Percentiles rank a stretch among this genome's conserved stretches.
phyloP scores from a whole-genome alignment of 345 rosid genomes.

The Excoecaria cochinchinensis region DNA sequence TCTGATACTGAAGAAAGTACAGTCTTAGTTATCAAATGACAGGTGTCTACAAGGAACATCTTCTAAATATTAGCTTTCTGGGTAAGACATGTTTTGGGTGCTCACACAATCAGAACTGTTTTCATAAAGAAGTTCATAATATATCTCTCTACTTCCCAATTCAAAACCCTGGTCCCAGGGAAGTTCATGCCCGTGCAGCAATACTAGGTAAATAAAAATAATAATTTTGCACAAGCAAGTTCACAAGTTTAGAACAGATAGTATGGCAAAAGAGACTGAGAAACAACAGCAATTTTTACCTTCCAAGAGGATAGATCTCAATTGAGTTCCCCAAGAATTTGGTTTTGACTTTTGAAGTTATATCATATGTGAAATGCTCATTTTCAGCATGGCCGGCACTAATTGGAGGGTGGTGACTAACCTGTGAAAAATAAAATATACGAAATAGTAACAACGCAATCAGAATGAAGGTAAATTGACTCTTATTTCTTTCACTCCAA shows the following conservation, averaged over 20 bases:
- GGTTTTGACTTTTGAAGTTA: slow-evolving; percentile 85
- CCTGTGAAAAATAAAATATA: slow-evolving; percentile 35
- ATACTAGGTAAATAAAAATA: neutral
- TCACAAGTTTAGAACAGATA: neutral
- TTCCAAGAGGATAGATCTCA: slow-evolving; percentile 81
- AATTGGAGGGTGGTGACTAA: slow-evolving; percentile 93
- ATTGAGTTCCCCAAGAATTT: slow-evolving; percentile 79
- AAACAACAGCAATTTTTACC: slow-evolving; percentile 22
- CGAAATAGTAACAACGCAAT: neutral
- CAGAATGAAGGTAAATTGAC: neutral
- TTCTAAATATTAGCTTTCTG: neutral
- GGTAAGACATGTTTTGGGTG: neutral
- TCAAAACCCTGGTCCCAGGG: neutral
- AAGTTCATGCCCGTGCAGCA: neutral
- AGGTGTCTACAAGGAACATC: neutral
- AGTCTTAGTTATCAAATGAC: neutral
- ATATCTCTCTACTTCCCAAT: neutral
- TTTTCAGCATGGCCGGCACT: slow-evolving; percentile 95
- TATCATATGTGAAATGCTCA: slow-evolving; percentile 76
- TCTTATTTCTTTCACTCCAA: neutral
- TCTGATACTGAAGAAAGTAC: neutral
- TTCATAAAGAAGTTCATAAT: neutral
- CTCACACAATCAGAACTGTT: neutral
- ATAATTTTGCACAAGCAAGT: neutral
- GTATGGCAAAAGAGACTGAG: neutral